Conservation (phyloP, 257 asterid genomes). For the Lavandula angustifolia region DNA sequence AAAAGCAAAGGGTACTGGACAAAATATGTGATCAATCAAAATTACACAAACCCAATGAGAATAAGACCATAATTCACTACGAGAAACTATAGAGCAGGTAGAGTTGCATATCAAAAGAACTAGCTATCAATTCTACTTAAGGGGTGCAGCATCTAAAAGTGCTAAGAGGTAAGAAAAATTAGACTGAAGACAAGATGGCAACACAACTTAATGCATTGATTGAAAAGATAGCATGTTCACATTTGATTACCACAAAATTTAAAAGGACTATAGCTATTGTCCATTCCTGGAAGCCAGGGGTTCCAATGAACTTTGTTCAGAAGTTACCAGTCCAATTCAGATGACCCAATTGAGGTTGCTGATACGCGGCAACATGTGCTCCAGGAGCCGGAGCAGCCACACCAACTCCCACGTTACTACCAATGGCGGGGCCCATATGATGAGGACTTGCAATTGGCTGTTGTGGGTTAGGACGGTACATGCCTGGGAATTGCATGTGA, state of each 20-base stretch:
- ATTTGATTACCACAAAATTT: constrained; percentile 45
- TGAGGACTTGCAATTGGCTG: constrained; percentile 76
- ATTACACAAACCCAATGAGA: too few species aligned
- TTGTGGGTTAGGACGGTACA: constrained; percentile 76
- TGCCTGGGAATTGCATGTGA: constrained; percentile 86
- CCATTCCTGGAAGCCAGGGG: constrained; percentile 38
- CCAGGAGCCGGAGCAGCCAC: constrained; percentile 81
- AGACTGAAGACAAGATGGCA: constrained; percentile 26
- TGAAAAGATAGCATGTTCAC: constrained; percentile 43
- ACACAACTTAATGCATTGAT: constrained; percentile 52
- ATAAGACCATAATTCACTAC: background rate
- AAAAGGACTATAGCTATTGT: constrained; percentile 47
- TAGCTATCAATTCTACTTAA: too few species aligned
- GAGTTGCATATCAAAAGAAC: too few species aligned
- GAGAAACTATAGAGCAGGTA: background rate
- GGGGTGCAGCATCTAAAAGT: background rate
- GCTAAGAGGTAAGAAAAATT: background rate
- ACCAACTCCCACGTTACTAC: constrained; percentile 77
- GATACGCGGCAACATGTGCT: constrained; percentile 80
- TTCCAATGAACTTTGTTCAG: constrained; percentile 47
- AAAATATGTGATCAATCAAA: too few species aligned
- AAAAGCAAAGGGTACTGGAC: too few species aligned
- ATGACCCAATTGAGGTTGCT: constrained; percentile 91
- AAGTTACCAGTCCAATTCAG: constrained; percentile 84
- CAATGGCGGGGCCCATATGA: constrained; percentile 72